Conservation (phyloP, 2,329 filamentous ascomycete species). For the Calonectria leucothoes region DNA sequence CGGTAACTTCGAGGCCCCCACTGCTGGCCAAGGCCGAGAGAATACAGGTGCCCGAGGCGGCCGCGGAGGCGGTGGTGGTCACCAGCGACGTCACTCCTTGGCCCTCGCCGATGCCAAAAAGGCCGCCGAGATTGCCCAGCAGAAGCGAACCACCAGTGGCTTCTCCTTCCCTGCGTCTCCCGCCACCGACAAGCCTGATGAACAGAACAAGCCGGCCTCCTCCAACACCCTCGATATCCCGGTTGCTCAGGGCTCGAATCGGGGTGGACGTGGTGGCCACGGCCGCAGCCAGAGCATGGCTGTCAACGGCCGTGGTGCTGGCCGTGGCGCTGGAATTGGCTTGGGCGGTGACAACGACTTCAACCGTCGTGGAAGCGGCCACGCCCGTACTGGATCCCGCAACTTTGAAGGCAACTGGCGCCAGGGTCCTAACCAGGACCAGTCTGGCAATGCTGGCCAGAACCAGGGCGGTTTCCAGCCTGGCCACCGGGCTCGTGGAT, state of each 20-base stretch:
- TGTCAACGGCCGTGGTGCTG: constrained; percentile 75
- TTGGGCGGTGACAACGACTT: constrained; percentile 72
- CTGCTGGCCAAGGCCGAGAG: constrained; percentile 46
- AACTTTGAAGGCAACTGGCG: constrained; percentile 99
- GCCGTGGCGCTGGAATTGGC: constrained; percentile 68
- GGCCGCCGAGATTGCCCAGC: constrained; percentile 94
- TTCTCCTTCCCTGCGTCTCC: constrained; percentile 90
- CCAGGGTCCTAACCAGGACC: constrained; percentile 74
- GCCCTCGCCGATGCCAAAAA: constrained; percentile 97
- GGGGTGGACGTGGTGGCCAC: constrained; percentile 70
- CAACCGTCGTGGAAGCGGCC: constrained; percentile 81
- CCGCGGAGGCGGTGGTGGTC: constrained; percentile 80
- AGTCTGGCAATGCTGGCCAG: constrained; percentile 60
- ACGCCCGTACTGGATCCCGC: constrained; percentile 84
- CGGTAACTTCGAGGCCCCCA: constrained; percentile 79
- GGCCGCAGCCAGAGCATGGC: constrained; percentile 94
- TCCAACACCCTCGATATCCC: constrained; percentile 48
- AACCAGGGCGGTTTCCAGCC: constrained; percentile 83
- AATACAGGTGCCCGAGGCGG: constrained; percentile 69
- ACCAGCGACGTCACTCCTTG: constrained; percentile 93
- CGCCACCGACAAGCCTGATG: constrained; percentile 70
- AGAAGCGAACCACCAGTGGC: constrained; percentile 92
- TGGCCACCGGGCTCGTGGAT: constrained; percentile 87
- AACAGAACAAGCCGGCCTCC: constrained; percentile 54
- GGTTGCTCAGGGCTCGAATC: constrained; percentile 56